phyloP scores from a whole-genome alignment of 1,284 basidiomycete species.

The Cryptococcus neoformans region DNA sequence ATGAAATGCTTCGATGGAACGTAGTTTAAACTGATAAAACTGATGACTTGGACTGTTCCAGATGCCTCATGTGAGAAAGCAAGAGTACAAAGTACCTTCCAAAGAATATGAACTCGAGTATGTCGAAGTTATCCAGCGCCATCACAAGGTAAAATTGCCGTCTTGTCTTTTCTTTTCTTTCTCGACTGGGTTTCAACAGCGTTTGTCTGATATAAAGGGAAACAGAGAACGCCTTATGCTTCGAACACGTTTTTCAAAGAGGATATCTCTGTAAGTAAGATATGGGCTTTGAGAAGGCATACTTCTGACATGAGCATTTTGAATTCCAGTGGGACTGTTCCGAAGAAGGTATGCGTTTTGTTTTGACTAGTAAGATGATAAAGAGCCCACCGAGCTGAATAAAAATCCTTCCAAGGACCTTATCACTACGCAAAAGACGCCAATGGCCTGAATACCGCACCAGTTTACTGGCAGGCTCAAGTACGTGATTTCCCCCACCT shows the following conservation, averaged over 20 bases:
- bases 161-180: no score
- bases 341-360: constrained; percentile 4
- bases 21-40: not conserved
- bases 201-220: not conserved
- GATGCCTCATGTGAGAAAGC: constrained; percentile 34
- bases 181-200: not conserved
- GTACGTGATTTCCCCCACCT: constrained; percentile 2
- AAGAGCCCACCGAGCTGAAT: no score
- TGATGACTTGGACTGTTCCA: not conserved
- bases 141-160: constrained; percentile 29
- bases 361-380: no score
- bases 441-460: constrained; percentile 15
- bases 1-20: not conserved
- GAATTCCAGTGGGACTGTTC: constrained; percentile 29
- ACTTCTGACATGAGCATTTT: not conserved
- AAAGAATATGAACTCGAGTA: constrained; percentile 30
- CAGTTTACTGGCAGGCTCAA: constrained; percentile 30
- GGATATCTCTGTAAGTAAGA: constrained; percentile 21
- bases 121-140: constrained; percentile 41
- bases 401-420: constrained; percentile 4
- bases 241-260: constrained; percentile 42
- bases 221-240: constrained; percentile 38
- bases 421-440: constrained; percentile 23
- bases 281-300: not conserved
- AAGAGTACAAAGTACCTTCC: constrained; percentile 23